Percentiles rank a stretch among this genome's conserved stretches.
Evolutionary conservation across 2,329 filamentous ascomycete genomes (phyloP).

Genomic region (Penicillium sp.): DNA sequence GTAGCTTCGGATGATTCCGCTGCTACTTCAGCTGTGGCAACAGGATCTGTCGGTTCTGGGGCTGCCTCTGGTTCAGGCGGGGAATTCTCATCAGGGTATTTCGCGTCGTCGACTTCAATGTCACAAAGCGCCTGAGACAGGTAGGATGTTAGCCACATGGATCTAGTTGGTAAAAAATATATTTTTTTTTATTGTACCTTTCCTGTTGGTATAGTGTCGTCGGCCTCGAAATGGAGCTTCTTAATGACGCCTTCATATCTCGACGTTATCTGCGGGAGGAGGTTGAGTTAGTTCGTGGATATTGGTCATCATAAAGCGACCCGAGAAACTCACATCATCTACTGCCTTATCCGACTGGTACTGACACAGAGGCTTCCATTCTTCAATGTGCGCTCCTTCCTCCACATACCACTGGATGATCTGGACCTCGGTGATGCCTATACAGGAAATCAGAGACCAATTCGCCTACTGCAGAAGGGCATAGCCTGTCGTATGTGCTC

Average conservation of each 20-base stretch:
- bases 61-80: slow-evolving; percentile 32
- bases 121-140: slow-evolving; percentile 76
- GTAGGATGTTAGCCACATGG: slow-evolving; percentile 14
- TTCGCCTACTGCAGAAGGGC: background rate
- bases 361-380: slow-evolving; percentile 97
- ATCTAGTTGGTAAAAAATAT: background rate
- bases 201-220: slow-evolving; percentile 94
- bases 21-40: slow-evolving; percentile 15
- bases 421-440: slow-evolving; percentile 96
- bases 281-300: slow-evolving; percentile 12
- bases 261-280: slow-evolving; percentile 80
- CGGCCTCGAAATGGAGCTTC: slow-evolving; percentile 92
- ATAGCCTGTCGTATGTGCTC: background rate
- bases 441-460: slow-evolving; percentile 22
- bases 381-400: slow-evolving; percentile 91
- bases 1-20: slow-evolving; percentile 21
- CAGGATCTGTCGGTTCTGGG: slow-evolving; percentile 30
- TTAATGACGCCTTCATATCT: slow-evolving; percentile 95
- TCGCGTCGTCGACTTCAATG: slow-evolving; percentile 85
- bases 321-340: slow-evolving; percentile 54
- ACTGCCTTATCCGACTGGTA: slow-evolving; percentile 96
- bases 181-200: slow-evolving; percentile 50
- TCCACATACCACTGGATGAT: slow-evolving; percentile 99
- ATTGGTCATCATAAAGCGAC: background rate
- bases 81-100: slow-evolving; percentile 62